These are phyloP conservation scores for Salix dunnii DNA, from an alignment of 345 rosid species.

Conservation along the genomic window DNA sequence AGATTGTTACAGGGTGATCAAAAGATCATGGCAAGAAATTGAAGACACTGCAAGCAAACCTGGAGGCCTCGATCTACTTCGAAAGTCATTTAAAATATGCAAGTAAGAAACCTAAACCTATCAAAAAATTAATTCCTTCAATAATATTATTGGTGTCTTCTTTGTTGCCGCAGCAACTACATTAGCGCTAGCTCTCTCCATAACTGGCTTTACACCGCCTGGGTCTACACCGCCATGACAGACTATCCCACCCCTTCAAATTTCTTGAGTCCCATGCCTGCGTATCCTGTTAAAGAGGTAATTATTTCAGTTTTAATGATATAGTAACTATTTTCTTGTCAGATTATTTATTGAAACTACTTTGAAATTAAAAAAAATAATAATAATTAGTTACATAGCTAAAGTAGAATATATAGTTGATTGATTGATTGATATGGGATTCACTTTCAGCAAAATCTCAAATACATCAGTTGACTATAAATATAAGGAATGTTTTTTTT, in stretches of 20 bases:
- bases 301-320: neutral
- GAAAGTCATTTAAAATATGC: constrained; percentile 50
- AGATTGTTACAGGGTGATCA: constrained; percentile 57
- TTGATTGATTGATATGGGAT: too few relatives aligned
- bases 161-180: constrained; percentile 29
- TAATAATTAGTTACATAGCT: too few relatives aligned
- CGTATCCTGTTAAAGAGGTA: constrained; percentile 57
- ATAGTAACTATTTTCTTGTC: too few relatives aligned
- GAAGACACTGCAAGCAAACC: constrained; percentile 23
- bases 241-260: constrained; percentile 63
- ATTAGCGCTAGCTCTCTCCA: constrained; percentile 15
- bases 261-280: constrained; percentile 50
- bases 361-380: too few relatives aligned
- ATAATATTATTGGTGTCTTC: neutral
- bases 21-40: constrained; percentile 45
- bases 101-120: constrained; percentile 24
- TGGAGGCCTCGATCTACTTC: constrained; percentile 37
- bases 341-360: too few relatives aligned
- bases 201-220: constrained; percentile 41
- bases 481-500: too few relatives aligned
- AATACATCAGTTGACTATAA: too few relatives aligned
- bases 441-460: too few relatives aligned
- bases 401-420: too few relatives aligned
- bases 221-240: constrained; percentile 55
- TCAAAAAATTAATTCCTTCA: neutral